Conservation (phyloP, 2,329 filamentous ascomycete genomes). For the Teratosphaeria pseudoeucalypti region DNA sequence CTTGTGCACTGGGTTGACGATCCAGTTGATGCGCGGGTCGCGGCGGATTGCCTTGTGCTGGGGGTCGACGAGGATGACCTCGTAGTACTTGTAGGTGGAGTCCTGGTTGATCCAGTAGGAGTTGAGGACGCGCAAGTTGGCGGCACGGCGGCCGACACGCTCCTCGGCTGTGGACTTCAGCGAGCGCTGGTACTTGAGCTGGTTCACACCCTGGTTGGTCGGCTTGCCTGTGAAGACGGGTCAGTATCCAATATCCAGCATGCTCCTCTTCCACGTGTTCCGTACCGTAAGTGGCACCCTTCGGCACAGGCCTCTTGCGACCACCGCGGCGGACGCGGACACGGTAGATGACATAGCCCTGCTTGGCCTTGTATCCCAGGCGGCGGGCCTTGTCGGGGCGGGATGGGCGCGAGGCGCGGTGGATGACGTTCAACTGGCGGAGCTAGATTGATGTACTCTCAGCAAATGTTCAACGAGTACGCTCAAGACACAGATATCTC, state of each 20-base stretch:
- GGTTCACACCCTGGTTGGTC: slow-evolving; percentile 99
- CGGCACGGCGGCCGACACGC: slow-evolving; percentile 97
- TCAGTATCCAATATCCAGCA: background rate
- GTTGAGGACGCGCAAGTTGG: slow-evolving; percentile 98
- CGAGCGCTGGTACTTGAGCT: slow-evolving; percentile 99
- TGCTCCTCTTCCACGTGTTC: slow-evolving; percentile 8
- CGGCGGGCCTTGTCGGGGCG: slow-evolving; percentile 99
- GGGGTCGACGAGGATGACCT: slow-evolving; percentile 99
- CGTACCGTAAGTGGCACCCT: slow-evolving; percentile 98
- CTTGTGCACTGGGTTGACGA: slow-evolving; percentile 99
- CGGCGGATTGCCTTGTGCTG: slow-evolving; percentile 99
- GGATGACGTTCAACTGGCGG: slow-evolving; percentile 98
- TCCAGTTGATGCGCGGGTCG: slow-evolving; percentile 99
- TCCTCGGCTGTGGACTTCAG: slow-evolving; percentile 97
- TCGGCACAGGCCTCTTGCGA: slow-evolving; percentile 89
- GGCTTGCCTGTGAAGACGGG: slow-evolving; percentile 72
- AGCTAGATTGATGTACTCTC: slow-evolving; percentile 99
- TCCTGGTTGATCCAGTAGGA: slow-evolving; percentile 99
- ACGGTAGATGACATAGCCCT: slow-evolving; percentile 99
- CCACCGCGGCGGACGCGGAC: slow-evolving; percentile 96
- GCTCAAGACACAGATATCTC: slow-evolving; percentile 35
- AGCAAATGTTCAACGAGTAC: slow-evolving; percentile 99
- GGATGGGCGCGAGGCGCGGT: slow-evolving; percentile 95
- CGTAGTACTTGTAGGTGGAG: slow-evolving; percentile 99
- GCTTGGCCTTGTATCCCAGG: slow-evolving; percentile 99